Evolutionary conservation across 495 filamentous ascomycete species (phyloP), one percentile per base, ranked within the genome.

Genomic region (Chlorociboria aeruginascens): DNA sequence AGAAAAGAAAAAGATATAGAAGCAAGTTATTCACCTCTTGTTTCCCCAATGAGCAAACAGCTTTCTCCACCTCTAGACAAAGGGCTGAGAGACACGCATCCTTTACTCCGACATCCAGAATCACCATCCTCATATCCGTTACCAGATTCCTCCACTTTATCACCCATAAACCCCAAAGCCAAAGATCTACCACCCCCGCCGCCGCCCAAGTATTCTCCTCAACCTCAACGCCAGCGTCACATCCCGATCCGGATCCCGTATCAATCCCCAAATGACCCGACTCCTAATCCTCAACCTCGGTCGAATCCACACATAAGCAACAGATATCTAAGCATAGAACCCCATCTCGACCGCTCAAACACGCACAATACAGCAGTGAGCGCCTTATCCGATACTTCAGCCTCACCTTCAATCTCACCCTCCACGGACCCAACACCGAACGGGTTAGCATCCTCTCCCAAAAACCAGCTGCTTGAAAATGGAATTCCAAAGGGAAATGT

Each of bases 101-200:
- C 52, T 29, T 8, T 35, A 7, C 17, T 59, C 1, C 37, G 51
- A 28, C 56, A 59, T 30, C 56, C 56, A 4, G 45, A 54, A 34
- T 52, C 46, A 8, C 51, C 56, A 45, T 52, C 56, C 13, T 37
- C 42, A 3, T 56, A 55, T 29, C 50, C 49, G 3, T 36, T 55
- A 7, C 52, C 52, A 2, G 53, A 53, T 1, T 50, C 53, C 17
- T 40, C 39, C 3, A 46, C 43, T 0, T 59, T 55, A 40, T 48
- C 42, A 2, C 56, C 56, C 17, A 30, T 56, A 4, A 55, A 59
- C 25, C 42, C 38, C 9, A 9, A 42, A 1, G 42, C 48, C 11
- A 13, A 42, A 13, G 46, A 50, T 16, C 28, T 53, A n/a, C 56
- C 56, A 11, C 31, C 52, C 0, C 56, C 56, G 3, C 49, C 56